Evolutionary conservation across 1,139 yeast genomes (phyloP).

Genomic region (Candida glucosophila): DNA sequence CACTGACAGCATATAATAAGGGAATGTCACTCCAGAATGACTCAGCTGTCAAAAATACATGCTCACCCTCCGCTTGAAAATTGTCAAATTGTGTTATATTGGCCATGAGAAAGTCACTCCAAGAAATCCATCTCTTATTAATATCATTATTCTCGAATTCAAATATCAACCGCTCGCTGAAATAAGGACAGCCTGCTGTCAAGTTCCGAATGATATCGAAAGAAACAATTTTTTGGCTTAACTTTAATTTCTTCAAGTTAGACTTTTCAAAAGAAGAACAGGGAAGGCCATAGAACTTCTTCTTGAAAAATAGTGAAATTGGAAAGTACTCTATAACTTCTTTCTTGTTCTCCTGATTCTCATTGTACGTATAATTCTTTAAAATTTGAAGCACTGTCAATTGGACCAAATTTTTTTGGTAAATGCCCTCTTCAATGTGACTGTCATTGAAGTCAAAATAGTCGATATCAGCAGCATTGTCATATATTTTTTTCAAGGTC

Average conservation of each 20-base stretch:
- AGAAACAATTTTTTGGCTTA: slow-evolving; percentile 49
- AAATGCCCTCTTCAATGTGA: slow-evolving; percentile 10
- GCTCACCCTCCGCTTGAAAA: slow-evolving; percentile 9
- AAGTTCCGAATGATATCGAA: slow-evolving; percentile 71
- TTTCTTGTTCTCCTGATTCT: slow-evolving; percentile 33
- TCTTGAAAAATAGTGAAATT: slow-evolving; percentile 39
- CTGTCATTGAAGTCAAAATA: slow-evolving; percentile 3
- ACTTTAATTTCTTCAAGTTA: slow-evolving; percentile 12
- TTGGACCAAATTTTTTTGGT: slow-evolving; percentile 18
- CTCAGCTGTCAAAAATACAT: slow-evolving; percentile 1
- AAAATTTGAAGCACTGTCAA: slow-evolving; percentile 30
- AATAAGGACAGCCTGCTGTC: slow-evolving; percentile 55
- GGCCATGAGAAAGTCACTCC: slow-evolving; percentile 24
- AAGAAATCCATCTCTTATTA: slow-evolving; percentile 10
- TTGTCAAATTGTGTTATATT: slow-evolving; percentile 18
- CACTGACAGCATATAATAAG: slow-evolving; percentile 15
- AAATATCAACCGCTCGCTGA: slow-evolving; percentile 19
- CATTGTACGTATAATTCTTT: slow-evolving; percentile 35
- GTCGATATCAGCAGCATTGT: slow-evolving; percentile 10
- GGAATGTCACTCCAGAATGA: slow-evolving; percentile 13
- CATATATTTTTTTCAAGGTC: slow-evolving; percentile 28
- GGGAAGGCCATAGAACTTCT: slow-evolving; percentile 8
- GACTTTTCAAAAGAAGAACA: slow-evolving; percentile 9
- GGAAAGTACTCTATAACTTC: slow-evolving; percentile 40
- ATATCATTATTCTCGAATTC: slow-evolving; percentile 7